Evolutionary conservation across 2,329 filamentous ascomycete genomes (phyloP).

Genomic region (Paracamarosporium sp.): DNA sequence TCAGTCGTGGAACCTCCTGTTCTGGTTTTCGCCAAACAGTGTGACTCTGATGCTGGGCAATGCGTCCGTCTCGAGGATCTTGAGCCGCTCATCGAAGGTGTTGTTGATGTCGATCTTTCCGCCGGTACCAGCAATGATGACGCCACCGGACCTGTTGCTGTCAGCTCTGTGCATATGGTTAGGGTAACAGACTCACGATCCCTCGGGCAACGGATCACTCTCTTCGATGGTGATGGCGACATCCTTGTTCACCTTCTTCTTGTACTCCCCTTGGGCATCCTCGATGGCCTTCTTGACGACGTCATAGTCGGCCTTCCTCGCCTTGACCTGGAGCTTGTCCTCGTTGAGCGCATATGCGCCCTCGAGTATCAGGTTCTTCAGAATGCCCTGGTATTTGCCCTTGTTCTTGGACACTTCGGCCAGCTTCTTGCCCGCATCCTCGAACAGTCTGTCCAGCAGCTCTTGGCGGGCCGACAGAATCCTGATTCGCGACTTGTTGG

Average conservation of each 20-base stretch:
- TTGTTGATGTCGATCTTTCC: constrained; percentile 99
- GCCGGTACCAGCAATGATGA: constrained; percentile 77
- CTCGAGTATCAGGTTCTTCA: constrained; percentile 86
- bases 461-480: constrained; percentile 88
- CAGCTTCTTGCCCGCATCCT: constrained; percentile 77
- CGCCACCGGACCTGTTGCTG: constrained; percentile 75
- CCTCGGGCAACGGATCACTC: constrained; percentile 78
- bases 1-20: constrained; percentile 95
- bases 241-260: constrained; percentile 76
- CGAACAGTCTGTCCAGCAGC: constrained; percentile 88
- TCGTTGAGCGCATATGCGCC: constrained; percentile 89
- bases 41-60: constrained; percentile 84
- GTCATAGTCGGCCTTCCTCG: constrained; percentile 79
- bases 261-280: constrained; percentile 81
- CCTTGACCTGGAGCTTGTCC: constrained; percentile 74
- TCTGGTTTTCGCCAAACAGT: constrained; percentile 92
- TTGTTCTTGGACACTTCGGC: constrained; percentile 70
- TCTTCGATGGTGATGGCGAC: constrained; percentile 77
- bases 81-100: constrained; percentile 91
- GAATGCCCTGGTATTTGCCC: constrained; percentile 74
- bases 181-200: constrained; percentile 67
- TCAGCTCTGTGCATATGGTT: constrained; percentile 14
- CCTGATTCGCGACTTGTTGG: constrained; percentile 94
- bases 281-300: constrained; percentile 79
- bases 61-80: constrained; percentile 81